A percentile compares a stretch with the other conserved stretches of the same genome.
These are phyloP conservation scores for Mayamaea pseudoterrestris DNA, from an alignment of 108 stramenopile genomes.

Conservation along the genomic window DNA sequence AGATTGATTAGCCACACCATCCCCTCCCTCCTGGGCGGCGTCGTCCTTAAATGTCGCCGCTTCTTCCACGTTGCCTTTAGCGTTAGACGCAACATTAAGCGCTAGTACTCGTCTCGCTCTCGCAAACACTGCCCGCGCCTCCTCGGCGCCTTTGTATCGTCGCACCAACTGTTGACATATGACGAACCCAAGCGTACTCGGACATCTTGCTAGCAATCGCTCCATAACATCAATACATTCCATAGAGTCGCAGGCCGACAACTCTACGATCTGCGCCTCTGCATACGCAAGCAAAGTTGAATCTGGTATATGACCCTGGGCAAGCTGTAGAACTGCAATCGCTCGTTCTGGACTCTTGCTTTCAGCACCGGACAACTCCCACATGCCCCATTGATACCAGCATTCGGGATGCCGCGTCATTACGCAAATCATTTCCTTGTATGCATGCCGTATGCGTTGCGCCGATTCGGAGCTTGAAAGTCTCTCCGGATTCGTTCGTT, in stretches of 20 bases:
- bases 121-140: conserved; percentile 60
- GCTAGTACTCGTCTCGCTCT: conserved; percentile 49
- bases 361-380: conserved; percentile 44
- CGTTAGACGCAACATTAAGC: conserved; percentile 11
- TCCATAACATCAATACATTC: conserved; percentile 46
- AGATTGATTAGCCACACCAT: conserved; percentile 12
- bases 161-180: conserved; percentile 62
- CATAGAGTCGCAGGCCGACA: conserved; percentile 5
- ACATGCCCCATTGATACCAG: conserved; percentile 84
- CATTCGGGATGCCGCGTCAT: conserved; percentile 70
- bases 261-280: conserved; percentile 59
- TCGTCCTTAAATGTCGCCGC: conserved; percentile 14
- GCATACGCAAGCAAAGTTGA: conserved; percentile 56
- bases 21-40: conserved; percentile 16
- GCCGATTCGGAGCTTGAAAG: conserved; percentile 35
- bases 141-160: conserved; percentile 55
- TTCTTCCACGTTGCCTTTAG: conserved; percentile 1
- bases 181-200: conserved; percentile 66
- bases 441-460: conserved; percentile 46
- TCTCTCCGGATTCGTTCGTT: conserved; percentile 84
- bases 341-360: conserved; percentile 13
- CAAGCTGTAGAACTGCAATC: conserved; percentile 49
- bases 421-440: conserved; percentile 63
- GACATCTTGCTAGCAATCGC: conserved; percentile 35
- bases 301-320: conserved; percentile 53